Evolutionary conservation across 2,329 filamentous ascomycete genomes (phyloP), one percentile per base, ranked within the genome.

Genomic region (Cordyceps farinosa): DNA sequence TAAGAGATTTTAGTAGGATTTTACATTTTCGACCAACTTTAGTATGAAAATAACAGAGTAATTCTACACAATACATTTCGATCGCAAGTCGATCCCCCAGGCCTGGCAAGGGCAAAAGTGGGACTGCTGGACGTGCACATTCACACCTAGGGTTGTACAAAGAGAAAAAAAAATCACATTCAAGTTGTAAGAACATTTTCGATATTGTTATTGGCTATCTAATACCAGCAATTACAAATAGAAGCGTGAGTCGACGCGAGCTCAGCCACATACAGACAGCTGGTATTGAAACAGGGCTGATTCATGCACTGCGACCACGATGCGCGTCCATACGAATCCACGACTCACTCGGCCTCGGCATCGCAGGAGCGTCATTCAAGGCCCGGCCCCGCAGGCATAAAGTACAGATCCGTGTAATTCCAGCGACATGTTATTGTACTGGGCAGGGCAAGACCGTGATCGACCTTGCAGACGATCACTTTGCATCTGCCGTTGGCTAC

Each of bases 241-340:
- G 45, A 40, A 27, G 30, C 29, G 30, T 27, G 7, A 13, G 27
- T 22, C 29, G 32, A n/a, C 9, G 15, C 36, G 22, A 10, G 34
- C 57, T 44, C 34, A 44, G 56, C 47, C 32, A 38, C 34, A 56
- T 30, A 40, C 13, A 40, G 50, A 40, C 48, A 13, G 36, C 27
- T 60, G 38, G 9, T 60, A 60, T 52, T 60, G 57, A 60, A 60
- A 60, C 57, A 51, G 10, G 47, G 36, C 34, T 13, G n/a, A 44
- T 60, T 52, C 57, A 60, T 42, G 47, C 36, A 47, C 15, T 22
- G 30, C 50, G 15, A 36, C 22, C 22, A 22, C 22, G 22, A 22
- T 22, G 22, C 30, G 30, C 34, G 15, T 22, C 6, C 6, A n/a
- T 52, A 29, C 11, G 29, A 22, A 22, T 22, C 22, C 9, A 13